Evolutionary conservation across 2,329 filamentous ascomycete genomes (phyloP).

Genomic region (Aspergillus uvarum): DNA sequence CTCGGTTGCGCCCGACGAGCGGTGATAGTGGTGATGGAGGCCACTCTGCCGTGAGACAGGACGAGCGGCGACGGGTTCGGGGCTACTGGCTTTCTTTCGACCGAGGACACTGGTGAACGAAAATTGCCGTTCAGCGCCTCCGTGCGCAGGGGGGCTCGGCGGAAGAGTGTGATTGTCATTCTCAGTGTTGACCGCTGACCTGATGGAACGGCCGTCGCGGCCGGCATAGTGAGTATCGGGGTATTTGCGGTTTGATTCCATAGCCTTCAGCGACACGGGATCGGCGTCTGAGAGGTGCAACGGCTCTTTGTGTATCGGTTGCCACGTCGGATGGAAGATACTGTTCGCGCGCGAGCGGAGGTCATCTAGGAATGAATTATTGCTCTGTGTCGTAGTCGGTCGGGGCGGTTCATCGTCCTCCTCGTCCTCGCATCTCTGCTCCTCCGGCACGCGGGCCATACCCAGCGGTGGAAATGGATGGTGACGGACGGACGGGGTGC

Average conservation of each 20-base stretch:
- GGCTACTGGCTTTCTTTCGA: constrained; percentile 40
- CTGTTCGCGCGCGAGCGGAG: constrained; percentile 41
- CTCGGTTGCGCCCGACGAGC: constrained; percentile 62
- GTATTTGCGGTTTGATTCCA: constrained; percentile 55
- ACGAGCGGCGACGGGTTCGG: constrained; percentile 31
- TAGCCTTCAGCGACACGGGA: constrained; percentile 59
- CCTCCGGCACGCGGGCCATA: constrained; percentile 79
- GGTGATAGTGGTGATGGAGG: constrained; percentile 44
- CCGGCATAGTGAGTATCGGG: constrained; percentile 43
- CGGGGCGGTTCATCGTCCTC: constrained; percentile 38
- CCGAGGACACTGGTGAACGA: constrained; percentile 86
- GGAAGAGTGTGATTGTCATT: constrained; percentile 20
- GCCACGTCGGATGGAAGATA: constrained; percentile 37
- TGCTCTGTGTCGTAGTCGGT: constrained; percentile 31
- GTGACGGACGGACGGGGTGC: constrained; percentile 41
- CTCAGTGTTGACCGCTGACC: constrained; percentile 20
- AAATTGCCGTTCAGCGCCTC: constrained; percentile 73
- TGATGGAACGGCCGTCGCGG: constrained; percentile 29
- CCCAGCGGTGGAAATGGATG: constrained; percentile 74
- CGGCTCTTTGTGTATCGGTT: constrained; percentile 31
- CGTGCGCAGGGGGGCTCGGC: constrained; percentile 45
- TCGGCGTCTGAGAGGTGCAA: constrained; percentile 48
- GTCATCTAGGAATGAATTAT: constrained; percentile 39
- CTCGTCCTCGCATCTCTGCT: constrained; percentile 24
- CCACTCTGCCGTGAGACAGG: constrained; percentile 20